Conservation (phyloP, 441 rosid genomes). For the Dalechampia spathulata region DNA sequence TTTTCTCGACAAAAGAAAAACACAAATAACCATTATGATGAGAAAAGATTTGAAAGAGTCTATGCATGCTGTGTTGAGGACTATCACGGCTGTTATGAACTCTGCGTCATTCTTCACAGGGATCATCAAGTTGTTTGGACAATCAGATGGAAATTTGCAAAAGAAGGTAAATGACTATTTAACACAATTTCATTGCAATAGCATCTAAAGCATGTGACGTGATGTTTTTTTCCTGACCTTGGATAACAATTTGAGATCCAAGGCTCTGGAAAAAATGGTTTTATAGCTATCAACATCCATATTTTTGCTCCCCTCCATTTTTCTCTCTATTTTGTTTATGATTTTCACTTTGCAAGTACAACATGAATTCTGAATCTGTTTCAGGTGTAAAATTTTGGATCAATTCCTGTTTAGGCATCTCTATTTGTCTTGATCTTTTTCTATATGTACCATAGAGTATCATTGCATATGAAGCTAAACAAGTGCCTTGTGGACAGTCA, state of each 20-base stretch:
- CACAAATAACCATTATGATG: conserved; percentile 30
- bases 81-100: conserved; percentile 44
- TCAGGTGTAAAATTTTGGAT: background rate
- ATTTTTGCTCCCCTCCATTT: no score
- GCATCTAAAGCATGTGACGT: background rate
- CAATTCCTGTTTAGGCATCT: background rate
- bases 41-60: conserved; percentile 54
- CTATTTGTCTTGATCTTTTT: background rate
- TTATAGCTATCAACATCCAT: background rate
- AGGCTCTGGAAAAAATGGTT: conserved; percentile 1
- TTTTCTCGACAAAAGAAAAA: conserved; percentile 42
- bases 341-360: background rate
- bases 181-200: background rate
- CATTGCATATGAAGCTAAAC: background rate
- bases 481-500: background rate
- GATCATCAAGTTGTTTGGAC: conserved; percentile 60
- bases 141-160: conserved; percentile 46
- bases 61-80: conserved; percentile 53
- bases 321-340: background rate
- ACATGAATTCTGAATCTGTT: background rate
- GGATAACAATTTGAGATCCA: background rate
- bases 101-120: conserved; percentile 74
- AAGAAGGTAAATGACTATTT: conserved; percentile 56
- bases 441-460: background rate
- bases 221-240: background rate